Evolutionary conservation across 257 asterid genomes (phyloP).

Genomic region (Fraxinus cuspidata): DNA sequence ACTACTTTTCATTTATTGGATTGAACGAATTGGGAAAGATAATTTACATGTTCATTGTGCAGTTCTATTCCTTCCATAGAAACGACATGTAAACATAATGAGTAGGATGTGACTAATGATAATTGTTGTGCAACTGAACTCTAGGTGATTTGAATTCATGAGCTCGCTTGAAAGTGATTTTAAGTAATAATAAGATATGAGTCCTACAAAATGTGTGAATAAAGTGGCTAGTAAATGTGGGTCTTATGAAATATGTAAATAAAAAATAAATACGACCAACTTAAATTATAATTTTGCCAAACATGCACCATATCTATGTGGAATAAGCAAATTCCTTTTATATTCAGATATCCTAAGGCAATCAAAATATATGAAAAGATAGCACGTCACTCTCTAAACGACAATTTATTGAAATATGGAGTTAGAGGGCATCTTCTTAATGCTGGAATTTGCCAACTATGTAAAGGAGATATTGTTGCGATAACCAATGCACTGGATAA

Average conservation of each 20-base stretch:
- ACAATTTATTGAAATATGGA: conserved; percentile 42
- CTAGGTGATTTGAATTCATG: background rate
- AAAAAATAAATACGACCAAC: too few relatives aligned
- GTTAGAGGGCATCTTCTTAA: conserved; percentile 46
- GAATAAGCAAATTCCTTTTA: conserved; percentile 12
- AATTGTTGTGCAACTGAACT: conserved; percentile 11
- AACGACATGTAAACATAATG: background rate
- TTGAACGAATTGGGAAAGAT: conserved; percentile 6
- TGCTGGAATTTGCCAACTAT: conserved; percentile 47
- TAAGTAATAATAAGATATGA: too few relatives aligned
- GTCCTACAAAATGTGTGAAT: too few relatives aligned
- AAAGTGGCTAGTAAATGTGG: too few relatives aligned
- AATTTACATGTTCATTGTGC: background rate
- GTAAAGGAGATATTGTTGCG: conserved; percentile 44
- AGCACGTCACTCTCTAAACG: conserved; percentile 37
- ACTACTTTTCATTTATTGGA: background rate
- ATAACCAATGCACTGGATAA: conserved; percentile 43
- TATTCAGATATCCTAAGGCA: conserved; percentile 38
- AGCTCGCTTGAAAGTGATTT: too few relatives aligned
- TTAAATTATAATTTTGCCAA: too few relatives aligned
- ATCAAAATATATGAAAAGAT: conserved; percentile 38
- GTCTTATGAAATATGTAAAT: too few relatives aligned
- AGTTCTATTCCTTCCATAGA: background rate
- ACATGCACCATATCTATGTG: background rate
- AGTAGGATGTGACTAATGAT: conserved; percentile 5